Evolutionary conservation across 2,329 filamentous ascomycete species (phyloP).

Genomic region (Cladosporium sp.): DNA sequence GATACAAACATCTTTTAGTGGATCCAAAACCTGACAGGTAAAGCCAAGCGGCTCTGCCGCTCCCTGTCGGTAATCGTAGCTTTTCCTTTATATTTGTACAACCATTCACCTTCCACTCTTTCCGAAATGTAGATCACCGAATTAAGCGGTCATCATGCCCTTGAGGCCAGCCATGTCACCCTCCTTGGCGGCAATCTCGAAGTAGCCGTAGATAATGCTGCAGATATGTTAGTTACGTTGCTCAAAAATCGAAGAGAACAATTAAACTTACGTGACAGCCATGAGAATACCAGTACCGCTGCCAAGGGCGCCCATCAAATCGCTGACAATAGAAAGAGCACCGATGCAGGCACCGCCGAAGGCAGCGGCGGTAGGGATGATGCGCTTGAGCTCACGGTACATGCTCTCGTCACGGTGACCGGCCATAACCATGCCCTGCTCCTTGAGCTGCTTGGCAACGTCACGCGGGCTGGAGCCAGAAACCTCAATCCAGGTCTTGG

Average conservation of each 20-base stretch:
- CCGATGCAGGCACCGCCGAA: slow-evolving; percentile 99
- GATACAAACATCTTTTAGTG: not conserved
- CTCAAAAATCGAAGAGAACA: too few relatives aligned
- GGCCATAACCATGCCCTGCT: slow-evolving; percentile 98
- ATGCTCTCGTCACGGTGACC: slow-evolving; percentile 99
- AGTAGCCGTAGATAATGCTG: slow-evolving; percentile 98
- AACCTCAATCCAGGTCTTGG: slow-evolving; percentile 99
- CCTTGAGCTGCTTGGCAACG: slow-evolving; percentile 99
- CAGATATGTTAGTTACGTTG: slow-evolving; percentile 29
- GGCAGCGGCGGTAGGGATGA: slow-evolving; percentile 95
- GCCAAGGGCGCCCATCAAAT: slow-evolving; percentile 91
- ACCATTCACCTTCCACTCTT: slow-evolving; percentile 2
- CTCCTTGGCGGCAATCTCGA: slow-evolving; percentile 98
- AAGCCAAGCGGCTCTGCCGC: not conserved
- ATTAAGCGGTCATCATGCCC: slow-evolving; percentile 52
- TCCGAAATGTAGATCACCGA: slow-evolving; percentile 20
- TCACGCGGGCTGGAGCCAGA: slow-evolving; percentile 96
- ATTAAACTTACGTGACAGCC: slow-evolving; percentile 83
- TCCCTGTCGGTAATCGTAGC: not conserved
- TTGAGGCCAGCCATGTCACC: slow-evolving; percentile 81
- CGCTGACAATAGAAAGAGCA: slow-evolving; percentile 89
- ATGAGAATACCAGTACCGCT: slow-evolving; percentile 96
- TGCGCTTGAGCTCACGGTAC: slow-evolving; percentile 99
- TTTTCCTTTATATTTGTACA: slow-evolving; percentile 12
- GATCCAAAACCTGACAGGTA: not conserved